Evolutionary conservation across 768 basidiomycete species (phyloP).

Genomic region (Boletus patriciae): DNA sequence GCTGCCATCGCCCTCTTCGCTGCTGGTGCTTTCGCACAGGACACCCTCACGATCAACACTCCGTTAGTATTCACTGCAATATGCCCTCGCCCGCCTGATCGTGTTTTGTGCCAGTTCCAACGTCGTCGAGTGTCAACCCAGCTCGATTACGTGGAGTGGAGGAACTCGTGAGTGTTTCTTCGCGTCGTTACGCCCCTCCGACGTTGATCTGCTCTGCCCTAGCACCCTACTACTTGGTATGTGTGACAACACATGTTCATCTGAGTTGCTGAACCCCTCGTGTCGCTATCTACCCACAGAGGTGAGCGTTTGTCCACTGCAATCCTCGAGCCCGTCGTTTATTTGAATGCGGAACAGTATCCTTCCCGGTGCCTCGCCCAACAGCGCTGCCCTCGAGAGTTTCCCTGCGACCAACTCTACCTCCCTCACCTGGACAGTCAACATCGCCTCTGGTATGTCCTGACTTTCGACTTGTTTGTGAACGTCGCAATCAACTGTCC

Average conservation of each 20-base stretch:
- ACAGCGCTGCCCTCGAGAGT: conserved; percentile 43
- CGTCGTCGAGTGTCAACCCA: conserved; percentile 58
- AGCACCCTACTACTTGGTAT: conserved; percentile 69
- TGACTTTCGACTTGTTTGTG: neutral
- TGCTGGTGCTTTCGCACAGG: conserved; percentile 45
- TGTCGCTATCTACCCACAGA: conserved; percentile 31
- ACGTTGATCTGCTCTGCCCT: neutral
- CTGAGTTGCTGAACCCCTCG: neutral
- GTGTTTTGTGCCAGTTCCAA: conserved; percentile 37
- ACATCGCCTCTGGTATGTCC: conserved; percentile 45
- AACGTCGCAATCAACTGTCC: neutral
- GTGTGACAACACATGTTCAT: conserved; percentile 26
- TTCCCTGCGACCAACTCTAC: conserved; percentile 44
- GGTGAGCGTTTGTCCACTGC: conserved; percentile 25
- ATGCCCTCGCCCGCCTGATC: neutral
- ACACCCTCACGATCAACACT: conserved; percentile 60
- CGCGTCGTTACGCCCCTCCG: neutral
- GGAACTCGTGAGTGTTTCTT: conserved; percentile 48
- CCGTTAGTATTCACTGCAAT: conserved; percentile 51
- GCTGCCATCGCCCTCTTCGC: conserved; percentile 44
- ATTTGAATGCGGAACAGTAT: conserved; percentile 42
- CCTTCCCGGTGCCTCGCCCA: conserved; percentile 49
- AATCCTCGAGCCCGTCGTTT: neutral
- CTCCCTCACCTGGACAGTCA: conserved; percentile 55
- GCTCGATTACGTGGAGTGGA: conserved; percentile 53